phyloP scores from a whole-genome alignment of 208 protist genomes.

The Acanthamoeba rhysodes region DNA sequence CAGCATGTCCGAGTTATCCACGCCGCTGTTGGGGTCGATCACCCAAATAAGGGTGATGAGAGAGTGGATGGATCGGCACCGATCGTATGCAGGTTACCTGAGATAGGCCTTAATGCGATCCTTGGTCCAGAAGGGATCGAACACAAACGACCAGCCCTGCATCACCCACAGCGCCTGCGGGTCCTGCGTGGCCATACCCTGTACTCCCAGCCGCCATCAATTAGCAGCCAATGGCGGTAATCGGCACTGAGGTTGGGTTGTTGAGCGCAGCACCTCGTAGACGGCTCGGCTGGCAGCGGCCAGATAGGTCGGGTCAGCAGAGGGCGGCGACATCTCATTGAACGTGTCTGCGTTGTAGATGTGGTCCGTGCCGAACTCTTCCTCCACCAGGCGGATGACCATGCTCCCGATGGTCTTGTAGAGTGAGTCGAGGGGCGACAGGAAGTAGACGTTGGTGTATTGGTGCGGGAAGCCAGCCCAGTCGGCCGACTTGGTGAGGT shows the following conservation, averaged over 20 bases:
- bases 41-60: too few relatives aligned
- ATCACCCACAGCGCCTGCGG: slow-evolving; percentile 30
- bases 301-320: slow-evolving; percentile 2
- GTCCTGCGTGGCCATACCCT: too few relatives aligned
- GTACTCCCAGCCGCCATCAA: too few relatives aligned
- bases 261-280: not conserved
- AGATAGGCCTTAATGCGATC: not conserved
- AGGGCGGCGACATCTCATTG: slow-evolving; percentile 85
- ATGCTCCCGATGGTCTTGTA: not conserved
- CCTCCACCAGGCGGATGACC: not conserved
- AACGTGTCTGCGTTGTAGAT: slow-evolving; percentile 85
- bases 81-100: too few relatives aligned
- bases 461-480: slow-evolving; percentile 36
- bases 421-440: slow-evolving; percentile 21
- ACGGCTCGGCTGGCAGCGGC: slow-evolving; percentile 25
- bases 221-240: too few relatives aligned
- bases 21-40: too few relatives aligned
- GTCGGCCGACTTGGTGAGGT: slow-evolving; percentile 13
- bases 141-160: slow-evolving; percentile 56
- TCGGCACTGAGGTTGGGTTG: too few relatives aligned
- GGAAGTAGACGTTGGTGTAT: slow-evolving; percentile 4
- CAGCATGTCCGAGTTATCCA: not conserved
- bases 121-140: not conserved
- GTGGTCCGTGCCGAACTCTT: slow-evolving; percentile 74
- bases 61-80: too few relatives aligned